Evolutionary conservation across 768 basidiomycete species (phyloP), one percentile per base, ranked within the genome.

Genomic region (Tephrocybe sp.): DNA sequence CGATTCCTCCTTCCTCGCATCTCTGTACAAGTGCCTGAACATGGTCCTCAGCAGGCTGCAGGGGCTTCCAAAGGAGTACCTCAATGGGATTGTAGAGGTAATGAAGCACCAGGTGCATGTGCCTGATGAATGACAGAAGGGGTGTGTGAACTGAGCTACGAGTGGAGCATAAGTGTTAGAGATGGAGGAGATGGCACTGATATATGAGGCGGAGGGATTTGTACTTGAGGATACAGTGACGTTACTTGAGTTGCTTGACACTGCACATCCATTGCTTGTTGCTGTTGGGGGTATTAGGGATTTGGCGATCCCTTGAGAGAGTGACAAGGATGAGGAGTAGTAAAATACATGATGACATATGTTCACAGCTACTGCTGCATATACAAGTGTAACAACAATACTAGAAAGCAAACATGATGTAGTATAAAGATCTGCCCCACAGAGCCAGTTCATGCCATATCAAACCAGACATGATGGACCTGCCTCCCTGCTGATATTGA

Each of bases 151-250:
- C 48, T 58, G 73, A 15, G 66, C 66, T 12, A 57, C 62, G 39
- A 64, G 60, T 18, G 57, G 53, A 22, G 70, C 68, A 47, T 67
- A 54, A 7, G 7, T n/a, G 16, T 41, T n/a, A 46, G 86, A 89
- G 41, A 69, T 70, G 49, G 87, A 90, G 53, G 88, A 91, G 54
- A 66, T 88, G 56, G 79, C 78, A 62, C 63, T 90, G 45, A 61
- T 88, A 31, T 87, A 92, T 64, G 89, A 92, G 72, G 84, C 90
- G 69, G 89, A 90, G 64, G 88, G 88, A 47, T 89, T 86, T 60
- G 86, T 83, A 56, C 62, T 90, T 55, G 88, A 90, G 62, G 89
- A 90, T 62, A 89, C 90, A 82, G 76, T 69, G 37, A 85, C 80
- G 73, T 72, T 86, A 67, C 59, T 89, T 45, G 53, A 58, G 35